Base-by-base conservation (phyloP, 768 basidiomycete species). In the Tylopilus balloui region DNA sequence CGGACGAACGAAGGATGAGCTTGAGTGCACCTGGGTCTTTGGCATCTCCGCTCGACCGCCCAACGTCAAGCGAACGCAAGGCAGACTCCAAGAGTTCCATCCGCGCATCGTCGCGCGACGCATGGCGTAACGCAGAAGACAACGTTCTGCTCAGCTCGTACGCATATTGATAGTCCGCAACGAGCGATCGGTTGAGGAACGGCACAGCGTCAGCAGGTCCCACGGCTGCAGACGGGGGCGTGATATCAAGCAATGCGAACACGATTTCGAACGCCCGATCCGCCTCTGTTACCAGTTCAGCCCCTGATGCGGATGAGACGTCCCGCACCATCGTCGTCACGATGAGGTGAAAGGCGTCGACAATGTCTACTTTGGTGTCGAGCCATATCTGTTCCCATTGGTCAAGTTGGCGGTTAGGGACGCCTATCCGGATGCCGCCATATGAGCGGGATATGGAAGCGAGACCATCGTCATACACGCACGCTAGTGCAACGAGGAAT, bases 341-440 rank as follows among this genome's bases (percentile, higher is more conserved):
- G 27, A 87, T 59, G 42, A 80, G 61, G 53, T 89, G 86, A 64
- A 87, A 85, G 3, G 75, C 62, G 54, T 91, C 88, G 17, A 91
- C 66, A 21, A 89, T 67, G 19, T 80, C 78, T 8, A 86, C 81
- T 67, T 90, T 91, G 2, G 84, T 82, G 48, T 83, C 77, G 6
- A 89, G 71, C 78, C 84, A 86, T 39, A 86, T 73, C 13, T 70
- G 71, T 54, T 86, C 81, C 86, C 86, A 90, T 43, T 87, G 77
- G 53, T 83, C 80, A 14, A 73, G 64, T 5, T 69, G 62, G 47
- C 68, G 51, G 20, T 64, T 46, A 21, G 62, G 42, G 25, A 62
- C 46, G 23, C 60, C 53, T 24, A 59, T 49, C 17, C 72, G 60
- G 25, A 72, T 54, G 12, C 84, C 83, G 0, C 87, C 85, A 47